These are phyloP conservation scores for Nigrograna mackinnonii DNA, from an alignment of 2,329 filamentous ascomycete species.

Conservation along the genomic window DNA sequence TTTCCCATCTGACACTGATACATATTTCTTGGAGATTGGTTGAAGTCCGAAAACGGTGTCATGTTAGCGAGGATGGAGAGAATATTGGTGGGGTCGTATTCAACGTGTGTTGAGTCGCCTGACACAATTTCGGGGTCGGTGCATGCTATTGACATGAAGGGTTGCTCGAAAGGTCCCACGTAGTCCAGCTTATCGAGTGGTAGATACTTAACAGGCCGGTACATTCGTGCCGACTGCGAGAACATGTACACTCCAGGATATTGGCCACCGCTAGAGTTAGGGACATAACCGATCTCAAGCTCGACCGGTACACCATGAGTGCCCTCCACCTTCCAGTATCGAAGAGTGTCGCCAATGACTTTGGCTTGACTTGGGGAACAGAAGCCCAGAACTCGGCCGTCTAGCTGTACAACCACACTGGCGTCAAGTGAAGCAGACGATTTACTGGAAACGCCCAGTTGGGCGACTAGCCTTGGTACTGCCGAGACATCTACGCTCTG, in stretches of 20 bases:
- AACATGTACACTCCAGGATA: slow-evolving; percentile 97
- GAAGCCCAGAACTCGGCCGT: slow-evolving; percentile 88
- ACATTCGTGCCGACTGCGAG: slow-evolving; percentile 81
- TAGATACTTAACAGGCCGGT: slow-evolving; percentile 89
- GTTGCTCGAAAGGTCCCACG: slow-evolving; percentile 92
- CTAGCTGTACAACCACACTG: slow-evolving; percentile 85
- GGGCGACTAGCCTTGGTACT: slow-evolving; percentile 72
- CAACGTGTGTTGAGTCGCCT: slow-evolving; percentile 90
- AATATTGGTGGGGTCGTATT: slow-evolving; percentile 93
- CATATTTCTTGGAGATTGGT: slow-evolving; percentile 98
- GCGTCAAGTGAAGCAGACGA: slow-evolving; percentile 81
- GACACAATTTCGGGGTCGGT: slow-evolving; percentile 84
- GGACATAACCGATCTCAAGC: slow-evolving; percentile 90
- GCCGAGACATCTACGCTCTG: slow-evolving; percentile 72
- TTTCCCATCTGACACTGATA: slow-evolving; percentile 99
- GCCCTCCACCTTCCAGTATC: slow-evolving; percentile 95
- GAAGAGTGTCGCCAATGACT: slow-evolving; percentile 80
- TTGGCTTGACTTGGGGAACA: slow-evolving; percentile 83
- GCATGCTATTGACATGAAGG: slow-evolving; percentile 97
- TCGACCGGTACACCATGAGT: slow-evolving; percentile 77
- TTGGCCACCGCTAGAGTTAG: slow-evolving; percentile 85
- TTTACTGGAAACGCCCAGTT: slow-evolving; percentile 76
- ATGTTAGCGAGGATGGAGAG: slow-evolving; percentile 97
- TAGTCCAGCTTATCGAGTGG: slow-evolving; percentile 84
- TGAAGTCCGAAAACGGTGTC: slow-evolving; percentile 98